Conservation (phyloP, 106 monocot species). For the Dendrobium officinale region DNA sequence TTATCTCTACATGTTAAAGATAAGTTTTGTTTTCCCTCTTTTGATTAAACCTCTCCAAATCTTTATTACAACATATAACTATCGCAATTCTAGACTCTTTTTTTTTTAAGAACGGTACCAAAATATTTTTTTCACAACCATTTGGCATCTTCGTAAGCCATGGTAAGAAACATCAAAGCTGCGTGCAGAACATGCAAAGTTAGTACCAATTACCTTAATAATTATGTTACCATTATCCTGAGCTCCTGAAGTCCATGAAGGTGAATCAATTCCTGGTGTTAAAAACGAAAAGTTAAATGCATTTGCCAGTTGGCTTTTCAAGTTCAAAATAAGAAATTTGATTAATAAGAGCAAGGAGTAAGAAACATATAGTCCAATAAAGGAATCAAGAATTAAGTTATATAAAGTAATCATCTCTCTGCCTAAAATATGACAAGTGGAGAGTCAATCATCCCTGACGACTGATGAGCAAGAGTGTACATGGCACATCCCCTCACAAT, state of each 20-base stretch:
- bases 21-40: too few relatives aligned
- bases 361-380: neutral
- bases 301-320: neutral
- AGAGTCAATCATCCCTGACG: neutral
- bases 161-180: neutral
- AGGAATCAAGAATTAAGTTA: neutral
- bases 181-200: neutral
- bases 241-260: constrained; percentile 46
- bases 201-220: constrained; percentile 67
- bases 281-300: constrained; percentile 5
- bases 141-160: neutral
- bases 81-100: too few relatives aligned
- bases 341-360: neutral
- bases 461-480: neutral
- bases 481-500: neutral
- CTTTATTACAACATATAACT: too few relatives aligned
- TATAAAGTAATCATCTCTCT: neutral
- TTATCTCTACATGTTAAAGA: too few relatives aligned
- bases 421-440: neutral
- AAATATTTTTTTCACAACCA: too few relatives aligned
- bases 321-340: neutral
- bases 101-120: too few relatives aligned
- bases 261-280: constrained; percentile 70
- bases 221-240: constrained; percentile 36
- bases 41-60: too few relatives aligned